These are phyloP conservation scores for Coemansia erecta DNA, from an alignment of 192 early-diverging fungal species.

Conservation along the genomic window DNA sequence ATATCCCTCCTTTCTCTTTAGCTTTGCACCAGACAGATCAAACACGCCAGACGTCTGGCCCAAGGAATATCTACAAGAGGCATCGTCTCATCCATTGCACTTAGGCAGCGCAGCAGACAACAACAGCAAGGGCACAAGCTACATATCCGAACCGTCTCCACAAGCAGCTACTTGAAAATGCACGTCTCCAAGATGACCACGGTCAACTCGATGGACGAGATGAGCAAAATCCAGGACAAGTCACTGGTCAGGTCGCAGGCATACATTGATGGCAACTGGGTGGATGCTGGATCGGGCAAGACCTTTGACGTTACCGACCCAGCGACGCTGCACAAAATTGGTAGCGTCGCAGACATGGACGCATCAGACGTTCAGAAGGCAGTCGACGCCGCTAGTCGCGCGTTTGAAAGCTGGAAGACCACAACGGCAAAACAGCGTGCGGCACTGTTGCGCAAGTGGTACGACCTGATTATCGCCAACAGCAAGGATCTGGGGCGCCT, in stretches of 20 bases:
- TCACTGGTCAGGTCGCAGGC: constrained; percentile 55
- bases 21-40: too few species aligned
- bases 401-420: constrained; percentile 61
- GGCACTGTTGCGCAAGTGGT: constrained; percentile 62
- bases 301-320: constrained; percentile 66
- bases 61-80: too few species aligned
- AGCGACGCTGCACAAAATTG: constrained; percentile 60
- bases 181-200: neutral
- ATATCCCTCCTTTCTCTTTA: neutral
- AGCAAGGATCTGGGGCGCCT: constrained; percentile 75
- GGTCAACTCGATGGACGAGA: constrained; percentile 25
- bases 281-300: constrained; percentile 37
- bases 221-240: constrained; percentile 61
- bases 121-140: neutral
- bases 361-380: constrained; percentile 57
- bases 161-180: constrained; percentile 6
- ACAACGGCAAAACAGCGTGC: constrained; percentile 65
- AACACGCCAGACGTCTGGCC: too few species aligned
- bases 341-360: constrained; percentile 66
- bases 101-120: neutral
- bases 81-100: neutral
- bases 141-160: neutral
- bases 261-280: constrained; percentile 64
- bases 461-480: constrained; percentile 63
- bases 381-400: constrained; percentile 57